Evolutionary conservation across 2,329 filamentous ascomycete species (phyloP).

Genomic region (Lecanicillium sp.): DNA sequence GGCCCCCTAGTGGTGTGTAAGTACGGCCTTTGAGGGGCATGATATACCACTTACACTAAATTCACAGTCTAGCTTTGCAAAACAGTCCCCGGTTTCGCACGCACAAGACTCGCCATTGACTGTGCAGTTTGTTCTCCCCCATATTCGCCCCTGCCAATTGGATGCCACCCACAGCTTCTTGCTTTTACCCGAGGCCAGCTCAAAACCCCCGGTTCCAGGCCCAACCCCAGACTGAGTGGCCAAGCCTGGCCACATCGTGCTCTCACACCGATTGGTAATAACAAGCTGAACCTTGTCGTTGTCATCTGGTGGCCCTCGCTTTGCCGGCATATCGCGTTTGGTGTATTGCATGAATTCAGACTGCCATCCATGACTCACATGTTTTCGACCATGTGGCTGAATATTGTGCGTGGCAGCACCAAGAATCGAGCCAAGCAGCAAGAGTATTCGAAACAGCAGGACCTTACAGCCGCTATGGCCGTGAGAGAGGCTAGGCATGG

Average conservation of each 20-base stretch:
- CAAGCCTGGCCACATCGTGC: conserved; percentile 69
- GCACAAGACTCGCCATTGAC: conserved; percentile 60
- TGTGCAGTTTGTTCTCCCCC: conserved; percentile 78
- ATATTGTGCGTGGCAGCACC: too few species aligned
- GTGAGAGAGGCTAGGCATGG: not conserved
- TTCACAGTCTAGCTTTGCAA: conserved; percentile 58
- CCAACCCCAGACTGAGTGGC: conserved; percentile 63
- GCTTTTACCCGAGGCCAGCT: conserved; percentile 49
- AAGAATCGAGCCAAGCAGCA: too few species aligned
- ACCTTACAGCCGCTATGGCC: not conserved
- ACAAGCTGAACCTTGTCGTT: conserved; percentile 48
- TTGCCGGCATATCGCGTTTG: conserved; percentile 16
- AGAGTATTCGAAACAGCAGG: not conserved
- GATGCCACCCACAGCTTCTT: conserved; percentile 56
- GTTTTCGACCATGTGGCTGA: not conserved
- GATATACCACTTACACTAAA: conserved; percentile 47
- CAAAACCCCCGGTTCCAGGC: conserved; percentile 60
- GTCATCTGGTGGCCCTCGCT: conserved; percentile 22
- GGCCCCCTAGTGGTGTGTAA: conserved; percentile 44
- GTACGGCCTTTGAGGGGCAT: not conserved
- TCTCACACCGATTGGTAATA: conserved; percentile 63
- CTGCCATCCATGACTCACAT: conserved; percentile 13
- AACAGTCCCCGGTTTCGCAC: conserved; percentile 71
- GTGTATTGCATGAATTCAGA: conserved; percentile 18
- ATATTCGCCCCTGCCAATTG: conserved; percentile 75